Base-by-base conservation (phyloP, 331 rosid species). In the Quercus phellos region DNA sequence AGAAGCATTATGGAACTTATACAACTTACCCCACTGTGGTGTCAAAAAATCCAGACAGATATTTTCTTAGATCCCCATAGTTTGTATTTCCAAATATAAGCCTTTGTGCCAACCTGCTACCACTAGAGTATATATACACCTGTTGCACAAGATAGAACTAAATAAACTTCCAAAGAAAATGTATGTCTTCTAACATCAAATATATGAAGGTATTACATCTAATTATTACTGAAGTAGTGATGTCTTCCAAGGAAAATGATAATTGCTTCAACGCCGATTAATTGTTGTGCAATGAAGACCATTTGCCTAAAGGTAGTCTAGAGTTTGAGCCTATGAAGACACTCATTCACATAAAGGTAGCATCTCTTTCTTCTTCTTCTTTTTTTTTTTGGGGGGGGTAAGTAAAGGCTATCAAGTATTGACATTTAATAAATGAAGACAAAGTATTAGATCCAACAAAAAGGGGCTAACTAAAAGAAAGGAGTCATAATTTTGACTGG, bases 71-170 rank as follows among this genome's bases (percentile, higher is more conserved):
- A 82, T 95, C 98, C 66, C 99, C 99, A 74, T 86, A 84, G 78
- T 85, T 91, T 18, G 97, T 88, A 78, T 93, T 80, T 42, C 99
- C 98, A 77, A 95, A 92, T 82, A 95, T 76, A 43, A 95, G 94
- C 86, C 97, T 92, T 82, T 95, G 99, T 0, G 98, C 99, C 92
- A 95, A 83, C 80, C 99, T 90, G 91, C 99, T 95, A 42, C 99
- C 99, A 68, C 99, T 95, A 19, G 99, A 95, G 90, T 95, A 95
- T 76, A 95, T 92, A 89, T 95, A 95, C 30, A 90, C 94, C 99
- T 95, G 90, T 83, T 35, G 58, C 84, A 76, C 43, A 79, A 81
- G 81, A 83, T 68, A 84, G 51, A 76, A 19, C 30, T 11, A 46
- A 46, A 55, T 51, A 77, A 73, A 6, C 10, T 54, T 32, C 13